Conservation (phyloP, 2,329 filamentous ascomycete species). For the Penicillium hesseltinei region DNA sequence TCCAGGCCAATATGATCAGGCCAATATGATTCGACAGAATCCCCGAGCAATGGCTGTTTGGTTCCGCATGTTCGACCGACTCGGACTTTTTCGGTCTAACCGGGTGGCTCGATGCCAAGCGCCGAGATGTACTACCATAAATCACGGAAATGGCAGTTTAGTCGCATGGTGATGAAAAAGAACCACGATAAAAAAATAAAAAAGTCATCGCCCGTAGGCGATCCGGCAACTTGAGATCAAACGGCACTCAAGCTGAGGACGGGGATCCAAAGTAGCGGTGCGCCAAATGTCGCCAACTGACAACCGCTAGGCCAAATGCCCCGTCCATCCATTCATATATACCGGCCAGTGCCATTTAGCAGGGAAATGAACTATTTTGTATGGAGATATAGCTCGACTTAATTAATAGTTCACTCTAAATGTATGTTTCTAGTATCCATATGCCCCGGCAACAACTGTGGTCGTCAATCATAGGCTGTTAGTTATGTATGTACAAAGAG, state of each 20-base stretch:
- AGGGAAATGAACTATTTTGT: no score
- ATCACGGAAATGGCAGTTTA: no score
- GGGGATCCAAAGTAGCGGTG: background rate
- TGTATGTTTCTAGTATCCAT: background rate
- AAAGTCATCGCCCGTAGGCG: background rate
- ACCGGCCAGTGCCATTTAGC: background rate
- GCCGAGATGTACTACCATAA: background rate
- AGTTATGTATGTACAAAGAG: conserved; percentile 18
- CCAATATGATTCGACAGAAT: conserved; percentile 14
- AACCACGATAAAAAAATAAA: no score
- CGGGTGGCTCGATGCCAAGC: background rate
- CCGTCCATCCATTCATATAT: background rate
- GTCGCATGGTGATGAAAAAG: no score
- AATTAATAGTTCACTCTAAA: conserved; percentile 1
- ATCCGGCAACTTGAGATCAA: background rate
- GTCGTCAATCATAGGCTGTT: conserved; percentile 6
- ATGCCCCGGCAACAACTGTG: conserved; percentile 5
- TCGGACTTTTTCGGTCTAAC: conserved; percentile 23
- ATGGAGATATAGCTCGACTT: background rate
- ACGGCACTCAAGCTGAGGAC: background rate
- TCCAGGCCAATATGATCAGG: conserved; percentile 2
- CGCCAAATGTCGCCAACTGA: background rate
- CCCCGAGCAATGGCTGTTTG: conserved; percentile 4
- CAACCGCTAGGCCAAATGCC: background rate
- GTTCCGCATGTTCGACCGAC: background rate